Base-by-base conservation (phyloP, 2,329 filamentous ascomycete species). In the Ploettnerulaceae sp. region DNA sequence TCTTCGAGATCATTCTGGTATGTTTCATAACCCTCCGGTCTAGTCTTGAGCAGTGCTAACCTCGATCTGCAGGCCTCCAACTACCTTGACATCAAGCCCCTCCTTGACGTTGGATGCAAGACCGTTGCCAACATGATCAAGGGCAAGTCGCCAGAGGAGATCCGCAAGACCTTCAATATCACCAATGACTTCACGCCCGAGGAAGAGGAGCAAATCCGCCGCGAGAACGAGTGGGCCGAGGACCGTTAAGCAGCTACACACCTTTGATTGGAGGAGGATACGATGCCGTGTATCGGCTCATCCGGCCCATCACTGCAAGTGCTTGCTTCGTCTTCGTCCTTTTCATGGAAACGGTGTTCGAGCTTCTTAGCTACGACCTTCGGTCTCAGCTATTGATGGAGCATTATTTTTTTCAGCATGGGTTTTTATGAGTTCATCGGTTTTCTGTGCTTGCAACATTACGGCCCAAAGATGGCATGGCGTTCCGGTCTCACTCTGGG, bases 41-140 rank as follows among this genome's bases (percentile, higher is more conserved):
- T 29, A 11, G 12, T 4, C 14, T 28, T 7, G 32, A 41, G 28
- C 22, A 21, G 20, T 31, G 18, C 51, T 57, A 42, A 57, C 22
- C 36, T 34, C 15, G 25, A 39, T 33, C 42, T 45, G 11, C 57
- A 93, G 87, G 93, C 93, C 3, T 89, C 91, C 61, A 98, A 98
- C 76, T 98, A 97, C 69, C 84, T 98, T 50, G 93, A 98, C 59
- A 98, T 98, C 75, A 98, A 97, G 79, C 86, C 89, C 1, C 85
- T 98, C 1, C 84, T 98, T 21, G 93, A 98, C 57, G 91, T 97
- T 50, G 93, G 93, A 53, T 98, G 93, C 81, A 98, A 98, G 81
- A 98, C 93, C 0, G 93, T 98, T 12, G 93, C 93, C 53, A 98
- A 98, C 73, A 98, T 98, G 93, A 98, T 98, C 77, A 98, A 98